These are phyloP conservation scores for Plantago rigida DNA, from an alignment of 305 asterid species.

Conservation along the genomic window DNA sequence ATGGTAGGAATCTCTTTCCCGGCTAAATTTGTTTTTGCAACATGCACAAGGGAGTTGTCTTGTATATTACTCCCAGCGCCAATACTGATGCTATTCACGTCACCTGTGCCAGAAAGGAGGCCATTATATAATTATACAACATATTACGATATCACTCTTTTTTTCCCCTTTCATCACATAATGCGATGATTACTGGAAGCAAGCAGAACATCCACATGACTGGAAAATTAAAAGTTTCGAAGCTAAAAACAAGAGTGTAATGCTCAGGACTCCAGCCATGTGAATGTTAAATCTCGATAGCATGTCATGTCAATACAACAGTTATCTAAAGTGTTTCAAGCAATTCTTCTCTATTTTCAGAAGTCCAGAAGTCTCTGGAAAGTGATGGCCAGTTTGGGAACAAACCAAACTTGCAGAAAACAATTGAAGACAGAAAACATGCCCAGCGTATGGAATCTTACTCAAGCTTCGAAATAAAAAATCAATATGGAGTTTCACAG, in stretches of 20 bases:
- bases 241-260: conserved; percentile 8
- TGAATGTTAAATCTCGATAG: too few relatives aligned
- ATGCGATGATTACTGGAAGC: conserved; percentile 3
- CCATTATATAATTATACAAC: neutral
- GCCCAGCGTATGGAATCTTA: too few relatives aligned
- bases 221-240: conserved; percentile 2
- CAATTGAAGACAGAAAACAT: too few relatives aligned
- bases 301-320: too few relatives aligned
- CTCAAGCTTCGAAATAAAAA: too few relatives aligned
- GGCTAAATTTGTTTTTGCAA: conserved; percentile 65
- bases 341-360: too few relatives aligned
- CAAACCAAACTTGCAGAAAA: too few relatives aligned
- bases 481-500: too few relatives aligned
- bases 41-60: conserved; percentile 85
- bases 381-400: too few relatives aligned
- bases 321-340: too few relatives aligned
- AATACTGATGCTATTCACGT: conserved; percentile 64
- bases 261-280: neutral
- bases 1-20: conserved; percentile 75
- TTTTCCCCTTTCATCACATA: neutral
- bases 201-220: conserved; percentile 10
- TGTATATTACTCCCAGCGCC: conserved; percentile 86
- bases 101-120: conserved; percentile 46
- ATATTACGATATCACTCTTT: neutral
- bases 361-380: too few relatives aligned